Evolutionary conservation across 495 filamentous ascomycete genomes (phyloP).

Genomic region (Saxispiralis lemnorum): DNA sequence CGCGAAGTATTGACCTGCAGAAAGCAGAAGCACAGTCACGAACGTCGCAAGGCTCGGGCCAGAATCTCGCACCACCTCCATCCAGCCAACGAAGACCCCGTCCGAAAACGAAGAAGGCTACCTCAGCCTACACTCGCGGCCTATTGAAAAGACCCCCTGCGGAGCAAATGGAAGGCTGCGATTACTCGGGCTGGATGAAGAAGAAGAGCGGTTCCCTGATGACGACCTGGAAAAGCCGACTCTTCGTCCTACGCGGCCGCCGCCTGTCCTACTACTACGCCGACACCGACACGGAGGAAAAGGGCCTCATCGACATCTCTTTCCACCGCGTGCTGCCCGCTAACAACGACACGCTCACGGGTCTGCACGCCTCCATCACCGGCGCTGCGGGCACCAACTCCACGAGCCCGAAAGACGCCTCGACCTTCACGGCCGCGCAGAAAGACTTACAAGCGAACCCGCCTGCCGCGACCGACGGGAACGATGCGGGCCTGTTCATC

Average conservation of each 20-base stretch:
- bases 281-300: slow-evolving; percentile 76
- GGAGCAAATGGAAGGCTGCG: slow-evolving; percentile 70
- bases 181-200: slow-evolving; percentile 99
- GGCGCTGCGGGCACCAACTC: slow-evolving; percentile 56
- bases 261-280: slow-evolving; percentile 93
- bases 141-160: slow-evolving; percentile 64
- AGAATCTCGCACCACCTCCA: slow-evolving; percentile 6
- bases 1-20: slow-evolving; percentile 28
- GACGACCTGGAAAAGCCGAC: slow-evolving; percentile 88
- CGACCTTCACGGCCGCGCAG: slow-evolving; percentile 35
- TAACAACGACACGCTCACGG: slow-evolving; percentile 77
- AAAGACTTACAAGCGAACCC: slow-evolving; percentile 20
- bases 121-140: slow-evolving; percentile 80
- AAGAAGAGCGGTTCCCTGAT: slow-evolving; percentile 90
- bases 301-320: slow-evolving; percentile 92
- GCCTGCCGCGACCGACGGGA: slow-evolving; percentile 14
- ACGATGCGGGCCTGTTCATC: slow-evolving; percentile 52
- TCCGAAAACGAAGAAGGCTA: slow-evolving; percentile 73
- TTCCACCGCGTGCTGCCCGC: slow-evolving; percentile 88
- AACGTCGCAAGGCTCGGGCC: slow-evolving; percentile 6
- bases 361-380: slow-evolving; percentile 80
- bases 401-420: slow-evolving; percentile 49
- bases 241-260: slow-evolving; percentile 82
- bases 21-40: slow-evolving; percentile 13
- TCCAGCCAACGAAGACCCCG: slow-evolving; percentile 13